Conservation (phyloP, 768 basidiomycete species). For the Tylopilus plumbeoviolaceoides region DNA sequence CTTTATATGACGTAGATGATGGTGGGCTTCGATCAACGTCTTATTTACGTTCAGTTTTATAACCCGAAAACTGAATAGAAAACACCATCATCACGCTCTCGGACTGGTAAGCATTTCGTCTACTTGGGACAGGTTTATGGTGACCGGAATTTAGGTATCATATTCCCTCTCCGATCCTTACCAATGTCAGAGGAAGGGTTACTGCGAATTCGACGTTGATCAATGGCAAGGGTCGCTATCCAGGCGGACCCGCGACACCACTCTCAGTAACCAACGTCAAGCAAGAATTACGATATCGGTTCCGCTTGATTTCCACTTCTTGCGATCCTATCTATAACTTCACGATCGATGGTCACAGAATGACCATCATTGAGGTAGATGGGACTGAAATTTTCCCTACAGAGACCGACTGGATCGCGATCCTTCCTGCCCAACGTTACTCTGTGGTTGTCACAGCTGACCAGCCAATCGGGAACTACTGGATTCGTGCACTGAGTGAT, state of each 20-base stretch:
- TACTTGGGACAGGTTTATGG: no score
- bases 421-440: neutral
- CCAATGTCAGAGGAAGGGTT: no score
- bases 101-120: neutral
- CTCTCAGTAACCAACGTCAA: neutral
- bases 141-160: no score
- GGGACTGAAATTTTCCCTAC: neutral
- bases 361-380: neutral
- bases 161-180: no score
- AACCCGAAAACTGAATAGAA: neutral
- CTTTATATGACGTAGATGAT: neutral
- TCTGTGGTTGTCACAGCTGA: neutral
- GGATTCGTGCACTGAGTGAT: neutral
- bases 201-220: neutral
- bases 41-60: neutral
- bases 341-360: neutral
- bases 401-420: neutral
- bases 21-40: neutral
- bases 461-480: neutral
- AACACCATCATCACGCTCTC: neutral
- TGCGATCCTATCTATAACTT: neutral
- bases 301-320: neutral
- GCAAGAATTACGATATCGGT: neutral
- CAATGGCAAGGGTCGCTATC: neutral
- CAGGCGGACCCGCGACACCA: neutral